These are phyloP conservation scores for Penicillium macrosclerotiorum DNA, from an alignment of 495 filamentous ascomycete species.

Conservation along the genomic window DNA sequence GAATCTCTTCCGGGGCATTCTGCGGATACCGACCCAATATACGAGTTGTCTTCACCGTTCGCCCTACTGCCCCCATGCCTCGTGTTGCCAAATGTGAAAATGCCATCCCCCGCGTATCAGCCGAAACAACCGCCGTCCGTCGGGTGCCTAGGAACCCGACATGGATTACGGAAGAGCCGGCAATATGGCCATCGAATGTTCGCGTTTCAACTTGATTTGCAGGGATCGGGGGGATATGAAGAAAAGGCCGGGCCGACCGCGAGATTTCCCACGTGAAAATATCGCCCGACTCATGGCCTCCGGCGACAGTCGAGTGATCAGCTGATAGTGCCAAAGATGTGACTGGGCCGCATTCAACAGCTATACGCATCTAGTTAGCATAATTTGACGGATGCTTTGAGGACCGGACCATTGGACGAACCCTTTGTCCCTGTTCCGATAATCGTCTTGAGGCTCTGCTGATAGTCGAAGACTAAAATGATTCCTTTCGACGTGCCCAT, in stretches of 20 bases:
- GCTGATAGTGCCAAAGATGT: conserved; percentile 88
- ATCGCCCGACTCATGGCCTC: conserved; percentile 82
- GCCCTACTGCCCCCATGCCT: conserved; percentile 80
- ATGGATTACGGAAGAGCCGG: conserved; percentile 75
- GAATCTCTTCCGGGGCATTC: conserved; percentile 49
- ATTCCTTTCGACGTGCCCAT: conserved; percentile 92
- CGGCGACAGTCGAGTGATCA: conserved; percentile 87
- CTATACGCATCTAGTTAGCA: conserved; percentile 43
- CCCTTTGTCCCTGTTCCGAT: conserved; percentile 95
- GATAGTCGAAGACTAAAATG: conserved; percentile 93
- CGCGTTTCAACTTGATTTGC: conserved; percentile 60
- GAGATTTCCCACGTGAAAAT: conserved; percentile 98
- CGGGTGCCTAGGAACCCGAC: conserved; percentile 92
- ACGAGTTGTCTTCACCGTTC: conserved; percentile 83
- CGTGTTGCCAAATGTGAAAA: conserved; percentile 95
- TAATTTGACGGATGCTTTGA: background rate
- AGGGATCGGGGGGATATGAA: conserved; percentile 79
- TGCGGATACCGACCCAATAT: conserved; percentile 90
- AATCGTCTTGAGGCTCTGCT: conserved; percentile 88
- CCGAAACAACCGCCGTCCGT: conserved; percentile 96
- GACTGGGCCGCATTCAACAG: conserved; percentile 85
- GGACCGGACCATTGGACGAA: conserved; percentile 6
- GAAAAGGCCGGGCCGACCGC: conserved; percentile 76
- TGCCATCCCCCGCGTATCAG: conserved; percentile 93
- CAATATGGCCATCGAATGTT: conserved; percentile 76